Percentiles rank a stretch among this genome's conserved stretches.
These are phyloP conservation scores for Ophiostoma australiae DNA, from an alignment of 2,329 filamentous ascomycete genomes.

Conservation along the genomic window DNA sequence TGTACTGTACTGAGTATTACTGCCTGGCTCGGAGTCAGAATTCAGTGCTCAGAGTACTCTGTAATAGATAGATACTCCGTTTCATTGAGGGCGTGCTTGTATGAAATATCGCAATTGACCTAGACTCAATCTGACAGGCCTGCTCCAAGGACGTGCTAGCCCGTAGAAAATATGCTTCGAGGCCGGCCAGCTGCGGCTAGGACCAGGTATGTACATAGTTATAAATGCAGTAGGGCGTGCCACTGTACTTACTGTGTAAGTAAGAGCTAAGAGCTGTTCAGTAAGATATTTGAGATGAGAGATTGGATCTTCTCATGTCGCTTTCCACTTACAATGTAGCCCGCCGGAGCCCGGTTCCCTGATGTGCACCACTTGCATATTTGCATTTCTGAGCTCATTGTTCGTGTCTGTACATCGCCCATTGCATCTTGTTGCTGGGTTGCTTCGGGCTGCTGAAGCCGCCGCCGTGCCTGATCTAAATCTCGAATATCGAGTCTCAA, in stretches of 20 bases:
- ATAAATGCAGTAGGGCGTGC: neutral
- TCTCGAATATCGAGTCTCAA: neutral
- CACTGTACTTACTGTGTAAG: neutral
- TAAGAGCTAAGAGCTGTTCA: neutral
- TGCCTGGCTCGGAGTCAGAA: too few species aligned
- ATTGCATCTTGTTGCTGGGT: neutral
- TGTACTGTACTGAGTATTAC: neutral
- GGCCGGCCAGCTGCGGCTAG: slow-evolving; percentile 2
- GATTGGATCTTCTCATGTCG: neutral
- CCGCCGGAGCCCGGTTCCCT: neutral
- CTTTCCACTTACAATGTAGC: neutral
- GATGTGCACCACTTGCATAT: neutral
- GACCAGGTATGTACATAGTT: too few species aligned
- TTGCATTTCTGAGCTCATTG: neutral
- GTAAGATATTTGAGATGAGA: neutral
- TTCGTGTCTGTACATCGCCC: neutral
- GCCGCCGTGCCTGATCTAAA: neutral
- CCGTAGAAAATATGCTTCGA: neutral
- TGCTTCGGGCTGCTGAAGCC: neutral
- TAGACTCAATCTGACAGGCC: neutral
- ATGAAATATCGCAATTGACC: slow-evolving; percentile 1
- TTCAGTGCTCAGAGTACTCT: too few species aligned
- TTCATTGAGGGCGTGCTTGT: neutral
- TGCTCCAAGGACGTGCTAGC: neutral
- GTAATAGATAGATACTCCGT: neutral